Percentiles rank a stretch among this genome's conserved stretches.
Evolutionary conservation across 306 rosid species (phyloP).

Genomic region (Vicia villosa): DNA sequence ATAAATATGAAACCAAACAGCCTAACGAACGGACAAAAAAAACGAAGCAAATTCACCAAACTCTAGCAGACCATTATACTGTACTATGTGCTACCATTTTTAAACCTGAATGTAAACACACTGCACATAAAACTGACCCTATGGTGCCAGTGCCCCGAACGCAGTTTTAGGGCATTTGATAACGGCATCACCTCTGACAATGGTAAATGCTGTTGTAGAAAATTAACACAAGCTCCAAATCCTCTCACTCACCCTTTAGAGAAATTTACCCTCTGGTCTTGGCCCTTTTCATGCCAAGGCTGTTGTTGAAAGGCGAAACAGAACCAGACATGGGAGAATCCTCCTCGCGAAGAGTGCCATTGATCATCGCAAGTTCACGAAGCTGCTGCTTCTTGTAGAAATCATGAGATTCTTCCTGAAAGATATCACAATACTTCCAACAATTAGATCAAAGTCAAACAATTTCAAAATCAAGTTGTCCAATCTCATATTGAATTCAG

Average conservation of each 20-base stretch:
- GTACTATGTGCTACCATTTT: slow-evolving; percentile 47
- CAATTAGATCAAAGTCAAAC: slow-evolving; percentile 29
- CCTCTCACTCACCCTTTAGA: slow-evolving; percentile 31
- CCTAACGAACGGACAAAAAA: slow-evolving; percentile 44
- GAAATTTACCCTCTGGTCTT: slow-evolving; percentile 81
- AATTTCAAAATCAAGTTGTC: slow-evolving; percentile 3
- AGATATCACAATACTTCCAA: slow-evolving; percentile 16
- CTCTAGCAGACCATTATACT: slow-evolving; percentile 42
- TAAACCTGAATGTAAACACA: slow-evolving; percentile 68
- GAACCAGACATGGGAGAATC: slow-evolving; percentile 97
- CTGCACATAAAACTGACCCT: slow-evolving; percentile 71
- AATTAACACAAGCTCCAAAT: slow-evolving; percentile 63
- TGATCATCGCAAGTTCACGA: slow-evolving; percentile 86
- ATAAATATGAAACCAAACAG: slow-evolving; percentile 53
- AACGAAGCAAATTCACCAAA: slow-evolving; percentile 49
- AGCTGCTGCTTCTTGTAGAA: slow-evolving; percentile 98
- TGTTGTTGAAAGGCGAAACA: slow-evolving; percentile 79
- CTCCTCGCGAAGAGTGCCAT: slow-evolving; percentile 94
- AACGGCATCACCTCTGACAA: slow-evolving; percentile 56
- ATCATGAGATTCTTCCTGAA: slow-evolving; percentile 93
- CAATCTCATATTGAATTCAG: slow-evolving; percentile 13
- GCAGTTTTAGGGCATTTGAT: slow-evolving; percentile 59
- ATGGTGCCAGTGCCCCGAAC: slow-evolving; percentile 81
- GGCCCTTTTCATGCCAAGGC: slow-evolving; percentile 99
- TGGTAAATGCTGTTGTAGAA: slow-evolving; percentile 55